Conservation (phyloP, 2,329 filamentous ascomycete species). For the Neonectria hederae region DNA sequence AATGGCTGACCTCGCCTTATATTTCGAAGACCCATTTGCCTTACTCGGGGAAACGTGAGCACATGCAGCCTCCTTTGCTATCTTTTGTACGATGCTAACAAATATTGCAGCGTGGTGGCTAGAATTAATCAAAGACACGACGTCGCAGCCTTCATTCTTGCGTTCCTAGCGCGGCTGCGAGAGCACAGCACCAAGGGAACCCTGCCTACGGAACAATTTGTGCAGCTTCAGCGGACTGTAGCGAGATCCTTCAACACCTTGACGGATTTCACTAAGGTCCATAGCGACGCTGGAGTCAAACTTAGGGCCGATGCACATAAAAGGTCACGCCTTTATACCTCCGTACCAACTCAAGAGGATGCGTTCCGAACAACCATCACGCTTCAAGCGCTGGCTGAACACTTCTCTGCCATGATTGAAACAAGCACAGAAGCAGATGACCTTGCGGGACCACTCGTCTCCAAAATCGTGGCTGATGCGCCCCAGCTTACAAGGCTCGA, state of each 20-base stretch:
- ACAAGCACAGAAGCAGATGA: slow-evolving; percentile 27
- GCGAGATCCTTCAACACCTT: slow-evolving; percentile 12
- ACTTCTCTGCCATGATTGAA: slow-evolving; percentile 23
- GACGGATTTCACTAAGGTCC: slow-evolving; percentile 16
- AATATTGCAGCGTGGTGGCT: slow-evolving; percentile 12
- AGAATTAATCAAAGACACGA: slow-evolving; percentile 3
- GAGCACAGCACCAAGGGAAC: not conserved
- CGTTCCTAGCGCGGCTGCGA: slow-evolving; percentile 18
- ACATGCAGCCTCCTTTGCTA: not conserved
- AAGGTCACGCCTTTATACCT: not conserved
- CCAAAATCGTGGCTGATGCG: slow-evolving; percentile 30
- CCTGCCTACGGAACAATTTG: slow-evolving; percentile 1
- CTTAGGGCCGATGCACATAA: not conserved
- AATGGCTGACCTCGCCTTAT: slow-evolving; percentile 27
- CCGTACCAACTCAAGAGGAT: not conserved
- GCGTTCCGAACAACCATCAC: not conserved
- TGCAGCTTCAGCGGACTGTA: slow-evolving; percentile 11
- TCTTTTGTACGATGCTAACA: not conserved
- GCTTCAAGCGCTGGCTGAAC: slow-evolving; percentile 6
- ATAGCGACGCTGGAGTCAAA: not conserved
- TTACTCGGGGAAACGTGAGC: slow-evolving; percentile 26
- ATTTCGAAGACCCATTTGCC: slow-evolving; percentile 19
- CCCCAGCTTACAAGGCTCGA: slow-evolving; percentile 22
- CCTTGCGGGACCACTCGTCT: slow-evolving; percentile 30
- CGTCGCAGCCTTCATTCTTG: slow-evolving; percentile 16